Evolutionary conservation across 768 basidiomycete species (phyloP).

Genomic region (Tylopilus plumbeoviolaceoides): DNA sequence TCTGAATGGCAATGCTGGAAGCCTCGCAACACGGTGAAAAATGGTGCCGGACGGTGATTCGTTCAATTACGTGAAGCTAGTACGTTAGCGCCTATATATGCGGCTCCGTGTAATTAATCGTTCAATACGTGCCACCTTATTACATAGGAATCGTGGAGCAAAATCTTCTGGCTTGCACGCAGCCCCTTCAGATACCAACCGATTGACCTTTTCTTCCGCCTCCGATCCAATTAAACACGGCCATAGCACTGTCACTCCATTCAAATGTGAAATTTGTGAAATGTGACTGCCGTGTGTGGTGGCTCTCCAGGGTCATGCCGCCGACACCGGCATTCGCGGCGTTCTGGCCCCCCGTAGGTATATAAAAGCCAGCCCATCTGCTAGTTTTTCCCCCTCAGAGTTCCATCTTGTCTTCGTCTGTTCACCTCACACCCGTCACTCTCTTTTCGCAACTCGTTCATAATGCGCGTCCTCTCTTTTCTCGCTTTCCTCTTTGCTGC

Average conservation of each 20-base stretch:
- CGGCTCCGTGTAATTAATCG: not conserved
- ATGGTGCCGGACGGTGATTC: too few species aligned
- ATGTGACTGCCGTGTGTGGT: too few species aligned
- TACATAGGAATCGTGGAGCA: not conserved
- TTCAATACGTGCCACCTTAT: not conserved
- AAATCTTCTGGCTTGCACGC: slow-evolving; percentile 5
- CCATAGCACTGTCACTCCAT: slow-evolving; percentile 15
- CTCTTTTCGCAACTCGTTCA: slow-evolving; percentile 7
- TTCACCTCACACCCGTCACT: slow-evolving; percentile 11
- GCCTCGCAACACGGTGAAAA: too few species aligned
- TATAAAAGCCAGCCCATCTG: slow-evolving; percentile 14
- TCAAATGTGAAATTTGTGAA: slow-evolving; percentile 23
- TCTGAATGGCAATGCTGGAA: too few species aligned
- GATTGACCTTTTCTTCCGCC: slow-evolving; percentile 8
- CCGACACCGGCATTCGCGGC: too few species aligned
- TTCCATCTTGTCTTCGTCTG: not conserved
- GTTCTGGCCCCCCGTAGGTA: not conserved
- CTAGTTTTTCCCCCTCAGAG: not conserved
- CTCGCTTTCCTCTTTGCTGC: slow-evolving; percentile 16
- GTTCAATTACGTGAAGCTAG: slow-evolving; percentile 4
- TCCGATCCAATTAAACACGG: too few species aligned
- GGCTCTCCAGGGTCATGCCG: too few species aligned
- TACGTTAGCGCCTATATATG: slow-evolving; percentile 14
- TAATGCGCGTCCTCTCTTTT: slow-evolving; percentile 26
- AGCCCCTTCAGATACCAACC: not conserved